Conservation (phyloP, 1,284 basidiomycete species). For the Phellopilus nigrolimitatus region DNA sequence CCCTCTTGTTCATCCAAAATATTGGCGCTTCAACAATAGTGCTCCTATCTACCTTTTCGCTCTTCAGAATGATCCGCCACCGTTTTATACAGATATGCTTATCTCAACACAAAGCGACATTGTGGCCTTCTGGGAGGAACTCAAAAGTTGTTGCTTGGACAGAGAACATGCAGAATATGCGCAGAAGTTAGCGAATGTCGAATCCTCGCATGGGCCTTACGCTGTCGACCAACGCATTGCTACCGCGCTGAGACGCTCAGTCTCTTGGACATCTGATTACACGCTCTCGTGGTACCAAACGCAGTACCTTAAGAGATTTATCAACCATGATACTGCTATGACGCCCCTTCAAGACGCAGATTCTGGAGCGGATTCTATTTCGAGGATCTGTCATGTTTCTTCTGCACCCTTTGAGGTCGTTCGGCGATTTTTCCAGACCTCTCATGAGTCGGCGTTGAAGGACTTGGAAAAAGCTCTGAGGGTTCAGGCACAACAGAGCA, state of each 20-base stretch:
- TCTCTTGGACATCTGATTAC: slow-evolving; percentile 58
- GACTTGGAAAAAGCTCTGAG: slow-evolving; percentile 35
- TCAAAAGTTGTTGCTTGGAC: slow-evolving; percentile 43
- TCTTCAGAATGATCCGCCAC: slow-evolving; percentile 44
- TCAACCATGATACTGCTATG: slow-evolving; percentile 37
- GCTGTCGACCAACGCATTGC: slow-evolving; percentile 32
- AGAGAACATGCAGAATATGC: slow-evolving; percentile 26
- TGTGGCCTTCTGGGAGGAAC: slow-evolving; percentile 50
- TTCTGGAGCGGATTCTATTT: slow-evolving; percentile 33
- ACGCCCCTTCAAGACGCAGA: slow-evolving; percentile 51
- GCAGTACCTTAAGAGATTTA: slow-evolving; percentile 52
- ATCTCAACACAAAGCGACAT: slow-evolving; percentile 37
- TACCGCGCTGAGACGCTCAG: slow-evolving; percentile 41
- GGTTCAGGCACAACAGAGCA: slow-evolving; percentile 23
- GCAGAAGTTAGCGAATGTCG: slow-evolving; percentile 22
- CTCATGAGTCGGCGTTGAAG: slow-evolving; percentile 36
- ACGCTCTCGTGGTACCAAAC: slow-evolving; percentile 62
- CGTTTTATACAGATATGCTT: slow-evolving; percentile 47
- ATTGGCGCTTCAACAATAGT: slow-evolving; percentile 54
- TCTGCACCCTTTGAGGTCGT: slow-evolving; percentile 53
- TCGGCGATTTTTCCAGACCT: slow-evolving; percentile 39
- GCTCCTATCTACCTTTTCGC: slow-evolving; percentile 58
- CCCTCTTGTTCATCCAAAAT: slow-evolving; percentile 43
- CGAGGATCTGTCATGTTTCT: slow-evolving; percentile 46
- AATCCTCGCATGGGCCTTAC: slow-evolving; percentile 21